Conservation (phyloP, 228 moss, liverwort and hornwort genomes). For the Sphagnum magellanicum region DNA sequence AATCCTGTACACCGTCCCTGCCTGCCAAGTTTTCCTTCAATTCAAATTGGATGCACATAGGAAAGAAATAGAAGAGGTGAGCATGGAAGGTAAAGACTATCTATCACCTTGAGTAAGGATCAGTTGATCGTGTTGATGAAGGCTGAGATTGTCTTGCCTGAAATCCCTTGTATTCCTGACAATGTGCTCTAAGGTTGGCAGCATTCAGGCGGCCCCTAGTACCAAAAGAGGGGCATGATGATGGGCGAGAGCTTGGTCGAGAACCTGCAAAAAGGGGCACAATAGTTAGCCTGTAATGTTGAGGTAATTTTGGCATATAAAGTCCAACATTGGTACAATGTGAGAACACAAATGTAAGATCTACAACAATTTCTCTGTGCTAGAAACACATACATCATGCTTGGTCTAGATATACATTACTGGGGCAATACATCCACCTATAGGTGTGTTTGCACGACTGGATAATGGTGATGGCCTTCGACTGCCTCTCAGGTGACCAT, state of each 20-base stretch:
- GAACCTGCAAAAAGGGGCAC: too few species aligned
- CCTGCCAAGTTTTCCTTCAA: too few species aligned
- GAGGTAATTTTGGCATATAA: too few species aligned
- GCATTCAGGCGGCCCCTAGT: conserved; percentile 25
- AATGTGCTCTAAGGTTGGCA: conserved; percentile 18
- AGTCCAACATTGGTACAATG: too few species aligned
- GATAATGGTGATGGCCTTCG: conserved; percentile 40
- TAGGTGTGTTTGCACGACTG: conserved; percentile 34
- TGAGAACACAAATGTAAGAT: too few species aligned
- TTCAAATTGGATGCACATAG: too few species aligned
- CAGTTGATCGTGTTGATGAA: conserved; percentile 25
- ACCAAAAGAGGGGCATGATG: conserved; percentile 43
- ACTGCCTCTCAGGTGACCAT: conserved; percentile 31
- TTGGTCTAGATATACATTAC: background rate
- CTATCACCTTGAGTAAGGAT: conserved; percentile 37
- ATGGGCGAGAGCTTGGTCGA: conserved; percentile 27
- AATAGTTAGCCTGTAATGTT: too few species aligned
- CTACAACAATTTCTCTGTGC: too few species aligned
- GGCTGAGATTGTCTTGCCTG: conserved; percentile 30
- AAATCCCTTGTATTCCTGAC: conserved; percentile 20
- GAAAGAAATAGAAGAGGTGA: too few species aligned
- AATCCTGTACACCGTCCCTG: too few species aligned
- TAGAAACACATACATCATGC: too few species aligned
- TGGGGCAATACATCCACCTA: conserved; percentile 21
- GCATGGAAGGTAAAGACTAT: too few species aligned